Evolutionary conservation across 1,284 basidiomycete species (phyloP).

Genomic region (Schizophyllum commune): DNA sequence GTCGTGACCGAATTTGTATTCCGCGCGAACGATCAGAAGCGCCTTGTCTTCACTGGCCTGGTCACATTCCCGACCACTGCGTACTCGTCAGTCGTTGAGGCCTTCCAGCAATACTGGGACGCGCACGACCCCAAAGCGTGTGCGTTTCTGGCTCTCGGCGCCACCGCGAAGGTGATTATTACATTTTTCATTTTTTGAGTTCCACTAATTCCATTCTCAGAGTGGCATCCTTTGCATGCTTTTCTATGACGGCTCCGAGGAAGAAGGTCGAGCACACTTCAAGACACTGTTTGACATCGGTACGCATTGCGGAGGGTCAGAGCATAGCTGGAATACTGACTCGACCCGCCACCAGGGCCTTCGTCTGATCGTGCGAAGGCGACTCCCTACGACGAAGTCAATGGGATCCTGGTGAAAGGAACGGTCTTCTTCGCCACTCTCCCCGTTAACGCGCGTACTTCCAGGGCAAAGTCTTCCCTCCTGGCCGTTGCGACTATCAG

Average conservation of each 20-base stretch:
- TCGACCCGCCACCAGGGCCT: neutral
- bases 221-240: neutral
- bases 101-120: constrained; percentile 14
- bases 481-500: neutral
- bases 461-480: neutral
- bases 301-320: neutral
- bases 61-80: neutral
- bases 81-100: constrained; percentile 69
- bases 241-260: neutral
- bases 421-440: no score
- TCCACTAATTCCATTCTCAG: neutral
- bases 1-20: constrained; percentile 9
- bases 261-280: neutral
- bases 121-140: neutral
- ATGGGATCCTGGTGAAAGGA: neutral
- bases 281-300: neutral
- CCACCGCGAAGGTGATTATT: neutral
- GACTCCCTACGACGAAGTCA: neutral
- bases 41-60: neutral
- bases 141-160: neutral
- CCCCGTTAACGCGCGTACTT: neutral
- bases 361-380: neutral
- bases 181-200: neutral
- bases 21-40: neutral
- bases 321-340: no score